Percentiles rank a stretch among this genome's conserved stretches.
Conservation (phyloP, 768 basidiomycete species). For the Boletus subparvulus region DNA sequence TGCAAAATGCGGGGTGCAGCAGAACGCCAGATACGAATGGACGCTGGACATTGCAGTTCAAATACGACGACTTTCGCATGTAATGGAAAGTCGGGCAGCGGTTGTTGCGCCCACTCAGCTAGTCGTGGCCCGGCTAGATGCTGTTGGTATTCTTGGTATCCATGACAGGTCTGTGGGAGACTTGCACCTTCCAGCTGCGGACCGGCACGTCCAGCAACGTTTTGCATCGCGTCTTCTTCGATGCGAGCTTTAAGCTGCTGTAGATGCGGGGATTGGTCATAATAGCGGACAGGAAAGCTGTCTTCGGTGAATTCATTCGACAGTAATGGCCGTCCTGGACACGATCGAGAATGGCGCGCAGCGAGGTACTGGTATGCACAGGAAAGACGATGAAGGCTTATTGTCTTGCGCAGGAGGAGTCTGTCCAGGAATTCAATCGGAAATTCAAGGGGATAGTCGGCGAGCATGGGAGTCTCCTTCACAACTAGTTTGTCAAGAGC, state of each 20-base stretch:
- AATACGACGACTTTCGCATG: constrained; percentile 35
- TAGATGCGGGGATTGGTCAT: constrained; percentile 20
- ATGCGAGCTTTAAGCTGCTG: constrained; percentile 30
- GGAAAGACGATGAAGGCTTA: constrained; percentile 28
- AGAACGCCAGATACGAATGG: constrained; percentile 40
- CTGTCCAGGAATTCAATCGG: constrained; percentile 15
- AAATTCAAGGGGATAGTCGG: constrained; percentile 34
- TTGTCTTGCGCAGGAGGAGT: constrained; percentile 28
- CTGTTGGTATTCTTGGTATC: neutral
- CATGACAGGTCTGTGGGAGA: neutral
- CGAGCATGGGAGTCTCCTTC: constrained; percentile 25
- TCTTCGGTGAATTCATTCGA: constrained; percentile 11
- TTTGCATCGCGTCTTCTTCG: constrained; percentile 18
- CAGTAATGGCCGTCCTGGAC: constrained; percentile 32
- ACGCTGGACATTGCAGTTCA: constrained; percentile 37
- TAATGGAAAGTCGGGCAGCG: constrained; percentile 41
- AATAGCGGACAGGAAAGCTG: constrained; percentile 39
- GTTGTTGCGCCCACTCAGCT: constrained; percentile 13
- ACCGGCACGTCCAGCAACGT: constrained; percentile 8
- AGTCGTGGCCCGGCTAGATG: neutral
- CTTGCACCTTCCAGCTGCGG: constrained; percentile 7
- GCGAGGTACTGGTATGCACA: constrained; percentile 31
- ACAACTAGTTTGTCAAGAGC: constrained; percentile 30
- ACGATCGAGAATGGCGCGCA: constrained; percentile 25
- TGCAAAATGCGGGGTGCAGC: constrained; percentile 33